Conservation (phyloP, 139 green algal genomes). For the Nannochloris sp. region DNA sequence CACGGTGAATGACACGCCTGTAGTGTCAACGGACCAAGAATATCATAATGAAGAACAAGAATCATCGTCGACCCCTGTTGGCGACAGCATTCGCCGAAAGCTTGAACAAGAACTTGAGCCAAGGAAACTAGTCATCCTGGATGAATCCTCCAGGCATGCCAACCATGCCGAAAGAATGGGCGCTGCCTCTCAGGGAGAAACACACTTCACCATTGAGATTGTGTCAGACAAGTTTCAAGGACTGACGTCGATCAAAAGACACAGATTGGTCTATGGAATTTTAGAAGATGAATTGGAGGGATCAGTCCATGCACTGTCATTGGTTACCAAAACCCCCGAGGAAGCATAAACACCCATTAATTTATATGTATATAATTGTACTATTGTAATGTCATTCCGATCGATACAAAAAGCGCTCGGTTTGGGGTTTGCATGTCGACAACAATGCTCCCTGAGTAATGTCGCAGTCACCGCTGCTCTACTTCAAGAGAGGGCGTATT, state of each 20-base stretch:
- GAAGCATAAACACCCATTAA: conserved; percentile 23
- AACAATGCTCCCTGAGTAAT: no score
- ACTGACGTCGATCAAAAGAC: conserved; percentile 47
- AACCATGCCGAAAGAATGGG: conserved; percentile 26
- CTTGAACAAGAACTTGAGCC: conserved; percentile 23
- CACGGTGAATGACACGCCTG: neutral
- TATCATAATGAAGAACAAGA: neutral
- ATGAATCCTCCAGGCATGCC: conserved; percentile 51
- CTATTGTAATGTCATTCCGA: neutral
- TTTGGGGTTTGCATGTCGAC: no score
- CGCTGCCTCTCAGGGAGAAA: conserved; percentile 31
- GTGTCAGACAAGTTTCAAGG: conserved; percentile 48
- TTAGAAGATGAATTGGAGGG: conserved; percentile 44
- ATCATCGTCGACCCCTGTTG: conserved; percentile 26
- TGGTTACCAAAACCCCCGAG: conserved; percentile 46
- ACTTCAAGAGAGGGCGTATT: no score
- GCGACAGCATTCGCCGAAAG: conserved; percentile 33
- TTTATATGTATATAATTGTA: neutral
- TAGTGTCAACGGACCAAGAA: neutral
- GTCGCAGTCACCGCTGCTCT: no score
- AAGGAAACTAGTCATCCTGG: conserved; percentile 30
- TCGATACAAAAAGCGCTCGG: conserved; percentile 1
- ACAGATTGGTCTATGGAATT: conserved; percentile 46
- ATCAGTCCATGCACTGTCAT: conserved; percentile 45
- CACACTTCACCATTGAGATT: conserved; percentile 46